Percentiles rank a stretch among this genome's conserved stretches.
phyloP scores from a whole-genome alignment of 2,329 filamentous ascomycete genomes.

The Lomentospora prolificans region DNA sequence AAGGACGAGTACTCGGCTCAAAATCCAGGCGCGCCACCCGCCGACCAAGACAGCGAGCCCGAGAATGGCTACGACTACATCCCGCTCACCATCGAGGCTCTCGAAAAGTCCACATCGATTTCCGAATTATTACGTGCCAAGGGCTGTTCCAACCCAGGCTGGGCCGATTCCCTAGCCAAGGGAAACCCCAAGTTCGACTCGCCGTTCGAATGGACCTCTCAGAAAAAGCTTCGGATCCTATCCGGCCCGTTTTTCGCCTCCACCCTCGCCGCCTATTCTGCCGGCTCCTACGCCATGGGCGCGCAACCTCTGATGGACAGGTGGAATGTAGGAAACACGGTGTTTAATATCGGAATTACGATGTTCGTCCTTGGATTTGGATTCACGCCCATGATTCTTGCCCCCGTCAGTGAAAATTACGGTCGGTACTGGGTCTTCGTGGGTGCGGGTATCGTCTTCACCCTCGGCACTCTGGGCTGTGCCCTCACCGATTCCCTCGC shows the following conservation, averaged over 20 bases:
- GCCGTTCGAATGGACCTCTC: constrained; percentile 9
- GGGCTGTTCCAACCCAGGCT: not conserved
- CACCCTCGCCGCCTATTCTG: constrained; percentile 52
- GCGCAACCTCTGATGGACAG: constrained; percentile 40
- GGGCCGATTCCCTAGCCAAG: not conserved
- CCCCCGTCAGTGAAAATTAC: constrained; percentile 56
- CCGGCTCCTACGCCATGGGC: constrained; percentile 52
- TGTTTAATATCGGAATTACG: constrained; percentile 51
- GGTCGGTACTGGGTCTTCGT: constrained; percentile 22
- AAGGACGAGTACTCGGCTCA: not conserved
- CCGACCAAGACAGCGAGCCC: not conserved
- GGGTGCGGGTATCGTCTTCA: constrained; percentile 23
- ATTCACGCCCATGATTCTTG: constrained; percentile 57
- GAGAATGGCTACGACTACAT: not conserved
- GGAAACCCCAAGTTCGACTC: constrained; percentile 3
- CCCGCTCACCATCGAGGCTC: not conserved
- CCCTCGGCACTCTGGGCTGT: constrained; percentile 37
- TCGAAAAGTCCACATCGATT: not conserved
- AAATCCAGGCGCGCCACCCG: not conserved
- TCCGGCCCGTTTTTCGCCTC: constrained; percentile 31
- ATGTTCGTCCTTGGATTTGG: constrained; percentile 56
- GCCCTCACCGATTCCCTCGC: constrained; percentile 48
- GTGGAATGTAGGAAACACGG: constrained; percentile 48
- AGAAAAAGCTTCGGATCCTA: constrained; percentile 15
- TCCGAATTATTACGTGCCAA: not conserved